A percentile compares a stretch with the other conserved stretches of the same genome.
Conservation (phyloP, 176 grass and related monocot genomes). For the Ensete glaucum region DNA sequence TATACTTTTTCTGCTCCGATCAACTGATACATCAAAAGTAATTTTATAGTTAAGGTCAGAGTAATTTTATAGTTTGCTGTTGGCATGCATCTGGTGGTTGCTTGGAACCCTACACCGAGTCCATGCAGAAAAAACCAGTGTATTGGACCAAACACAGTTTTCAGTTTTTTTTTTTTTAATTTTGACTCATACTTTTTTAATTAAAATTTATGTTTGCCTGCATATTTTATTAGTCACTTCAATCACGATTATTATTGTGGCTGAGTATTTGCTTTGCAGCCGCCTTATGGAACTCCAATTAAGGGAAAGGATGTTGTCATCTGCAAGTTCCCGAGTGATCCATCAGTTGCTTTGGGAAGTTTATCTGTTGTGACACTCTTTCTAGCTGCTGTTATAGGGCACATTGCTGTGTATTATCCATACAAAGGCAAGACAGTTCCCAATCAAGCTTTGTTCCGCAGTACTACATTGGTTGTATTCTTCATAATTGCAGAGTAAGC, state of each 20-base stretch:
- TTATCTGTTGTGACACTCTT: constrained; percentile 42
- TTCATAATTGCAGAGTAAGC: constrained; percentile 69
- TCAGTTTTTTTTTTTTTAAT: background rate
- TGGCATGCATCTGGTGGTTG: no score
- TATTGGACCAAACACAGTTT: no score
- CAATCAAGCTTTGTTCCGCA: constrained; percentile 38
- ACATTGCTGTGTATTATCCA: constrained; percentile 39
- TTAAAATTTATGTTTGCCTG: background rate
- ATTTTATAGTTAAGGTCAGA: background rate
- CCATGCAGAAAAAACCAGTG: no score
- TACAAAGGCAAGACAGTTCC: constrained; percentile 65
- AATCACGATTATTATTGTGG: background rate
- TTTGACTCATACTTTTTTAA: background rate
- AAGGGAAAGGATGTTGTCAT: constrained; percentile 44
- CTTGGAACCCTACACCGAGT: no score
- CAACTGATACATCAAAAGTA: no score
- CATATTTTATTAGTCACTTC: background rate
- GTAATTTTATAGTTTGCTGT: no score
- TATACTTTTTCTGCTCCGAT: no score
- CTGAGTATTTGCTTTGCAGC: constrained; percentile 29
- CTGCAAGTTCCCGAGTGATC: constrained; percentile 71
- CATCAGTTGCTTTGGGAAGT: constrained; percentile 48
- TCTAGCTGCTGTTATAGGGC: constrained; percentile 33
- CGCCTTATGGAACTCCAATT: constrained; percentile 49
- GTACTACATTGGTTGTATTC: constrained; percentile 52